Base-by-base conservation (phyloP, 495 filamentous ascomycete genomes). In the Penicillium silybi region DNA sequence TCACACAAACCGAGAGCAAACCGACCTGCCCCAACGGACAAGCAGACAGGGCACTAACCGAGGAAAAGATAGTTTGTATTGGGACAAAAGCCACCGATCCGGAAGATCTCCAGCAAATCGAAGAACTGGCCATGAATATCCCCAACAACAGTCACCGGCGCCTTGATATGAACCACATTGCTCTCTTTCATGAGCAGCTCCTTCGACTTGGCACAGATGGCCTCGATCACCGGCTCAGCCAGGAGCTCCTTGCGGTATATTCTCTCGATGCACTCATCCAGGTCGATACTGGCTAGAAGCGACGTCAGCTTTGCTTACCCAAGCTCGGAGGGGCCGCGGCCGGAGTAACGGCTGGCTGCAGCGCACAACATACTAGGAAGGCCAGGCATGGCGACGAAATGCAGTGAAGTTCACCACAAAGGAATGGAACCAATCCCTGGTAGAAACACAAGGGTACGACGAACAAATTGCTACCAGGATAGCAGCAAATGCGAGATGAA, bases 71-170 rank as follows among this genome's bases (percentile, higher is more conserved):
- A 98, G 62, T 98, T 98, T 10, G 93, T 98, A 63, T 98, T 89
- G 5, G 93, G 93, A 70, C 90, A 96, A 64, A 84, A 95, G 10
- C 93, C 93, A 20, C 93, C 95, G 61, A 98, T 98, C 67, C 89
- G 92, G 70, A 98, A 98, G 54, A 98, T 98, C 78, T 98, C 93
- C 41, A 97, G 89, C 80, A 98, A 82, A 63, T 98, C 93, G 63
- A 90, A 97, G 70, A 98, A 98, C 72, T 98, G 93, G 16, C 93
- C 93, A 70, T 98, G 93, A 59, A 98, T 98, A 63, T 98, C 93
- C 54, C 93, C 93, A 7, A 98, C 95, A 2, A 98, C 93, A n/a
- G 93, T 98, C 38, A 98, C 89, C 7, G 93, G 93, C 15, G 93
- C 92, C 48, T 84, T 84, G 52, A 98, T 95, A 66, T 98, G 93